Evolutionary conservation across 2,329 filamentous ascomycete genomes (phyloP).

Genomic region (Huntiella moniliformis): DNA sequence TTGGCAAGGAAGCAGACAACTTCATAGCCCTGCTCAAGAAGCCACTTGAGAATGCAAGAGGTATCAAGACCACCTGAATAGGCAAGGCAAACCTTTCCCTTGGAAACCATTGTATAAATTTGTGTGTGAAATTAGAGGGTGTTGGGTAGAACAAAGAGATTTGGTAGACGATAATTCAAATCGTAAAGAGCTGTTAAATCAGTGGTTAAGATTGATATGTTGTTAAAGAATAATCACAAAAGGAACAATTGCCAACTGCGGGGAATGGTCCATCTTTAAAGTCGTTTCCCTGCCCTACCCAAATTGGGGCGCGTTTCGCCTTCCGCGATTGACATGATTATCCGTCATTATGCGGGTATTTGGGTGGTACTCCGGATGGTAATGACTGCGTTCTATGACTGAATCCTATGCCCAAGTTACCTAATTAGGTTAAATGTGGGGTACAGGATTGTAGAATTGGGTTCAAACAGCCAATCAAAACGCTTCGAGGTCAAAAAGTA

Average conservation of each 20-base stretch:
- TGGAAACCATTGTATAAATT: conserved; percentile 7
- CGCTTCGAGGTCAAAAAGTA: too few species aligned
- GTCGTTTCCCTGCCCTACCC: too few species aligned
- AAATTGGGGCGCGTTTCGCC: conserved; percentile 5
- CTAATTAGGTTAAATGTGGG: conserved; percentile 8
- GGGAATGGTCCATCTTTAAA: too few species aligned
- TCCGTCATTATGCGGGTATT: not conserved
- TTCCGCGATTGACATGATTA: conserved; percentile 3
- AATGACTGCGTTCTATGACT: conserved; percentile 9
- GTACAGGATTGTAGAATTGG: conserved; percentile 5
- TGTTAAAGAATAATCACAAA: not conserved
- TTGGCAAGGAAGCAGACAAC: conserved; percentile 33
- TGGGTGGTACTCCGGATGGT: too few species aligned
- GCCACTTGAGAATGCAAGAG: conserved; percentile 24
- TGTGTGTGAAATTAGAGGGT: not conserved
- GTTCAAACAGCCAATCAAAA: not conserved
- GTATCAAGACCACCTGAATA: conserved; percentile 22
- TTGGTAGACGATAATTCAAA: not conserved
- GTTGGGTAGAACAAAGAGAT: not conserved
- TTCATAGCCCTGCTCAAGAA: conserved; percentile 16
- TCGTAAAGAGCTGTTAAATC: not conserved
- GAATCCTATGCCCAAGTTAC: conserved; percentile 7
- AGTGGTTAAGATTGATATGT: not conserved
- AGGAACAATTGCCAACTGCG: not conserved
- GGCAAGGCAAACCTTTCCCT: conserved; percentile 12